Base-by-base conservation (phyloP, 2,329 filamentous ascomycete genomes). In the Xylariaceae sp. region DNA sequence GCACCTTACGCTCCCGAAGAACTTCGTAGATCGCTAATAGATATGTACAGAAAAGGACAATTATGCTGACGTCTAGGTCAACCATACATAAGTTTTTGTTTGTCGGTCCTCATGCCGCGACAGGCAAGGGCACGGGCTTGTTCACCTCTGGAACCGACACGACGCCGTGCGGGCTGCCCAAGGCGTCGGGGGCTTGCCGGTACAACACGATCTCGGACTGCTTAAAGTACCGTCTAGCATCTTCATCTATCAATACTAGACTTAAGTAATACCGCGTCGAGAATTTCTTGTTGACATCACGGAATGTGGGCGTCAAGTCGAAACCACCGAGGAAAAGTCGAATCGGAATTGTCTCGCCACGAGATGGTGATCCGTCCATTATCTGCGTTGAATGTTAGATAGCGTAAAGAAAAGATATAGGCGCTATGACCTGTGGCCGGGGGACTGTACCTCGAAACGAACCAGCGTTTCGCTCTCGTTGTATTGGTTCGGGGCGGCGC, bases 201-300 rank as follows among this genome's bases (percentile, higher is more conserved):
- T 88, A 97, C 49, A 99, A 85, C 54, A 96, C 92, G 69, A 99
- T 99, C 75, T 99, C 94, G 49, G 91, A 96, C 73, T 99, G 94
- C 74, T 99, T 99, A 76, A 99, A 99, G 76, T 99, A 99, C 65
- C 94, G 85, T 65, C 94, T 85, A 47, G 94, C 94, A 72, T 99
- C 94, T 83, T 96, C 92, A 67, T 96, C 92, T 63, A 96, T 96
- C 63, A 96, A 80, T 19, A 99, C 94, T 58, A 99, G 76, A 70
- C 92, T 96, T 59, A 99, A 82, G 74, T 99, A 99, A 75, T 99
- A 99, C 67, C 94, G 82, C 36, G 92, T 97, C 22, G 92, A 97
- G 73, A 96, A 99, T 76, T 99, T 99, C 80, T 99, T 99, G 82
- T 99, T 99, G 63, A 99, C 95, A 71, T 99, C 94, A 58, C 94